Conservation (phyloP, 148 eudicot genomes). For the Cornus suecica region DNA sequence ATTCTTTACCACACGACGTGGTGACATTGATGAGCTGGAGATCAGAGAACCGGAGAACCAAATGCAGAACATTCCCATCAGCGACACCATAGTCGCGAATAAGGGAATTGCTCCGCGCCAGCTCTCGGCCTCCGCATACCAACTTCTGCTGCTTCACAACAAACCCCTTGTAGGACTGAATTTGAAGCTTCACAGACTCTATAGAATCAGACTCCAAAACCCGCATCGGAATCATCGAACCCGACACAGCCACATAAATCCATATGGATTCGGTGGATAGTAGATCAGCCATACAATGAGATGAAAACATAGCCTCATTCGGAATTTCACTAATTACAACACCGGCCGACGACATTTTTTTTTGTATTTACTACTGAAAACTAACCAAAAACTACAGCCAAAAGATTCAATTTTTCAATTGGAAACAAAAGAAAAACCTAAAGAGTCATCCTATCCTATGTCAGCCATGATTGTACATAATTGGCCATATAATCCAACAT, state of each 20-base stretch:
- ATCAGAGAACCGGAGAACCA: conserved; percentile 74
- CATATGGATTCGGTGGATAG: conserved; percentile 43
- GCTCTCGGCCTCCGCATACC: conserved; percentile 78
- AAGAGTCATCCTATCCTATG: background rate
- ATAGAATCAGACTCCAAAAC: conserved; percentile 73
- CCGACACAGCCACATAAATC: conserved; percentile 59
- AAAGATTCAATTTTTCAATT: background rate
- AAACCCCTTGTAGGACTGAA: conserved; percentile 71
- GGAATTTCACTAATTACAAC: conserved; percentile 54
- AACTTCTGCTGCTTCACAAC: conserved; percentile 65
- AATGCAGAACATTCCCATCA: conserved; percentile 78
- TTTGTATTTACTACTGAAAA: conserved; percentile 18
- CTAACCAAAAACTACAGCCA: conserved; percentile 10
- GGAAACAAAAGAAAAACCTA: background rate
- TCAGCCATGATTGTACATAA: background rate
- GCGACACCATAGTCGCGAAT: conserved; percentile 73
- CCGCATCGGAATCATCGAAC: conserved; percentile 60
- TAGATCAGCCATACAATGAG: conserved; percentile 35
- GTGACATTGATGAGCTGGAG: conserved; percentile 63
- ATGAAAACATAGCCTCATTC: conserved; percentile 41
- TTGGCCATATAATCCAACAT: background rate
- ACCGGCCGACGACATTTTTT: conserved; percentile 79
- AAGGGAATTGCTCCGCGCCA: conserved; percentile 70
- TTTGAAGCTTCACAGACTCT: conserved; percentile 72
- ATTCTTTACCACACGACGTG: conserved; percentile 70